A percentile compares a stretch with the other conserved stretches of the same genome.
Evolutionary conservation across 2,329 filamentous ascomycete species (phyloP).

Genomic region (Fusarium sp.): DNA sequence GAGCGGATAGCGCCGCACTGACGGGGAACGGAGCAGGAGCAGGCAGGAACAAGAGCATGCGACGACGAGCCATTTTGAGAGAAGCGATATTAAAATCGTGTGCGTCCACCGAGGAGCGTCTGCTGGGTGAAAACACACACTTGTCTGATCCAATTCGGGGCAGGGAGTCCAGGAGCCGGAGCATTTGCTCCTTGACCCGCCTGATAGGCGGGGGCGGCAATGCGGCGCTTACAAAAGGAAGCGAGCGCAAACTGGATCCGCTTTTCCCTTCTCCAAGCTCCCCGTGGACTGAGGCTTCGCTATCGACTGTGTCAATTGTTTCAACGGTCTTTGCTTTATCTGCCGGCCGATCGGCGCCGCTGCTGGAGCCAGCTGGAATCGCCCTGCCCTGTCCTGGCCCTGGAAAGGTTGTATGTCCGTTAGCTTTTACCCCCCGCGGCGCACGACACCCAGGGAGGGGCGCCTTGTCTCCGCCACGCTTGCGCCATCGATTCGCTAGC

Average conservation of each 20-base stretch:
- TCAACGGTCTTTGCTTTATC: not conserved
- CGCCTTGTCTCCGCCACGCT: constrained; percentile 31
- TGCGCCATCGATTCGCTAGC: constrained; percentile 29
- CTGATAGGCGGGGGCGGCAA: constrained; percentile 47
- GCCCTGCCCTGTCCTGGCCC: not conserved
- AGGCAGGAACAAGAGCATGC: constrained; percentile 38
- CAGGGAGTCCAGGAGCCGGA: constrained; percentile 47
- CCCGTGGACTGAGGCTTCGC: not conserved
- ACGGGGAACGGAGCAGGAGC: constrained; percentile 15
- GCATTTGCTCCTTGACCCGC: constrained; percentile 51
- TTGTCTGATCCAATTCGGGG: constrained; percentile 44
- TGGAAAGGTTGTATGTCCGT: not conserved
- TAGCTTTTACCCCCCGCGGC: not conserved
- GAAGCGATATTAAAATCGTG: constrained; percentile 43
- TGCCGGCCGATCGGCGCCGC: constrained; percentile 7
- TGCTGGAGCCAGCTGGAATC: constrained; percentile 4
- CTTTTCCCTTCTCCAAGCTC: constrained; percentile 24
- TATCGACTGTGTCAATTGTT: not conserved
- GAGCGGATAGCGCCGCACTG: constrained; percentile 34
- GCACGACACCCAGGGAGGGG: constrained; percentile 4
- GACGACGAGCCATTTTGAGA: constrained; percentile 49
- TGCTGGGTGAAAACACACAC: constrained; percentile 42
- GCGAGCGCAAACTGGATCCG: constrained; percentile 20
- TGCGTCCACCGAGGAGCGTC: constrained; percentile 43
- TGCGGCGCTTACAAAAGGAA: constrained; percentile 48